Evolutionary conservation across 2,329 filamentous ascomycete species (phyloP).

Genomic region (Neofusicoccum ribis): DNA sequence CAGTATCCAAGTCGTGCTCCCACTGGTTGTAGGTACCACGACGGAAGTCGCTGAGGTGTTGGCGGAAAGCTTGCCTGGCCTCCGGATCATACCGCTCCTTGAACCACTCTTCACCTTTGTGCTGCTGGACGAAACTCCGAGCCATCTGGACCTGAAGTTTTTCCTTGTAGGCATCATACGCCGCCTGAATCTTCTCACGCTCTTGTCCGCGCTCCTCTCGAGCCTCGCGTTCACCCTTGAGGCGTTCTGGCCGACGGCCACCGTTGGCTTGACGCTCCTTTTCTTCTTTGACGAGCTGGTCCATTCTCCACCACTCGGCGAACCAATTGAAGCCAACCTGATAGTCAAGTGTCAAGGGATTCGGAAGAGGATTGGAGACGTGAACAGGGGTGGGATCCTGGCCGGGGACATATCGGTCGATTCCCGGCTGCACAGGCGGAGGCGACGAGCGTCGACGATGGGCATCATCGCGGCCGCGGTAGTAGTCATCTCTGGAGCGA

Average conservation of each 20-base stretch:
- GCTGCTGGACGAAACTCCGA: conserved; percentile 82
- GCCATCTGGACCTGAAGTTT: conserved; percentile 74
- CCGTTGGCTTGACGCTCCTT: conserved; percentile 71
- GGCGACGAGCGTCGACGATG: conserved; percentile 59
- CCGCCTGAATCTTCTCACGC: conserved; percentile 72
- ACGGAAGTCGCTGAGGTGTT: conserved; percentile 77
- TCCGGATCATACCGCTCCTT: conserved; percentile 89
- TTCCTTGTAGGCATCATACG: conserved; percentile 66
- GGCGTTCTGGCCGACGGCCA: conserved; percentile 56
- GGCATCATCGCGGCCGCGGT: conserved; percentile 62
- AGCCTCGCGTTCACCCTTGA: conserved; percentile 64
- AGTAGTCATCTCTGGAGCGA: conserved; percentile 68
- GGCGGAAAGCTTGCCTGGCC: conserved; percentile 71
- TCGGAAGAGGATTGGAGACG: conserved; percentile 66
- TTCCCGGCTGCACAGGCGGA: conserved; percentile 65
- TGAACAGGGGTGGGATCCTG: conserved; percentile 59
- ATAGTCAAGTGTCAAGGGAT: conserved; percentile 71
- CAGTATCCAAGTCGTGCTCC: conserved; percentile 81
- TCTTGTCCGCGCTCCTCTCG: conserved; percentile 77
- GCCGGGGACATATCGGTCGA: conserved; percentile 82
- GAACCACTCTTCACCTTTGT: conserved; percentile 98
- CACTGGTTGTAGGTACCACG: conserved; percentile 79
- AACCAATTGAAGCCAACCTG: conserved; percentile 86
- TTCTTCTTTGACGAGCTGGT: conserved; percentile 80
- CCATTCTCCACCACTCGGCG: conserved; percentile 82